Evolutionary conservation across 208 protist genomes (phyloP), one percentile per base, ranked within the genome.

Genomic region (Trypanosoma boissoni): DNA sequence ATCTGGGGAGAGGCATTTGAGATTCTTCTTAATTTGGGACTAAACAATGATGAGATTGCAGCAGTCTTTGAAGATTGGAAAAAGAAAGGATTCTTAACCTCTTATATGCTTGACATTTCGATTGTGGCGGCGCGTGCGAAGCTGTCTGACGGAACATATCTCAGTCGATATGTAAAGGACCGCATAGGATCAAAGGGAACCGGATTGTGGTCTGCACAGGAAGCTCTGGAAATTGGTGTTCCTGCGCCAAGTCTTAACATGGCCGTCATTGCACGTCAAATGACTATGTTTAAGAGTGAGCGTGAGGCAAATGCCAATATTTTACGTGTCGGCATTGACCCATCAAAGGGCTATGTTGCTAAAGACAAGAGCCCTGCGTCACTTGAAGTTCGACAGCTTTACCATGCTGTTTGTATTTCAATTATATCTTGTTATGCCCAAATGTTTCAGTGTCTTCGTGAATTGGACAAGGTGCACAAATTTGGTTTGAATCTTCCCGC

Each of bases 81-180:
- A 64, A 62, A 76, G 18, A 63, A 84, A 34, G 85, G 86, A 28
- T 97, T 98, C 59, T 80, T 99, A 5, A 68, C 94, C 36, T 97
- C 86, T 6, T 99, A 98, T 78, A 91, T 99, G 68, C 94, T 99
- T 45, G 98, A 99, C 74, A 99, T 99, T 66, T 98, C 97, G 28
- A 83, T 95, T 36, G 84, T 88, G 32, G 97, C 99, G 3, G 86
- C 98, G 58, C 75, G 72, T 21, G 95, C 95, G 23, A 98, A 95
- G 83, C 93, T 97, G 31, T 64, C 74, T 16, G 74, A 78, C 9
- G 79, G 83, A 36, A 83, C 57, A 48, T 83, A 96, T 48, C 74
- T 99, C 12, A 81, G 97, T n/a, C 96, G 98, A 58, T 76, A 92
- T 41, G 97, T 99, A 60, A 75, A 97, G 48, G 97, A 99, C 73